Base-by-base conservation (phyloP, 2,329 filamentous ascomycete genomes). In the Sphaerulina musiva region DNA sequence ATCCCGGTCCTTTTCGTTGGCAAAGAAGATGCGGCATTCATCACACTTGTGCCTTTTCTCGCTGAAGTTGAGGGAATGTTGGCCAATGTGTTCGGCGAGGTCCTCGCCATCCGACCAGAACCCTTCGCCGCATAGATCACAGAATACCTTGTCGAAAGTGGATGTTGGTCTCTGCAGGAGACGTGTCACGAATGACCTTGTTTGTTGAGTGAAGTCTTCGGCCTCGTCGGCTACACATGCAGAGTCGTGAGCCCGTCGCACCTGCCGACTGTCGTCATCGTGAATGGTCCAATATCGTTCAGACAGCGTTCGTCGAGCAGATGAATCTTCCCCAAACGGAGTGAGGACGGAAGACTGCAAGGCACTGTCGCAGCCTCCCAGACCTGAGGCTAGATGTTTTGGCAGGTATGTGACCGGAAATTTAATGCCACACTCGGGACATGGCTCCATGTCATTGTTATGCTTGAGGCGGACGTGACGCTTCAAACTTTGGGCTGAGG, bases 21-120 rank as follows among this genome's bases (percentile, higher is more conserved):
- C 60, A 46, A 62, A 62, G 46, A 54, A 62, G 51, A 62, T 60
- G 17, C 51, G 51, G 46, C 60, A 62, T 9, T 62, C 60, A 31
- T 62, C 59, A 53, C 60, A 62, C 32, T 56, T 55, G 52, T 62
- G 60, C 6, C 57, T 55, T 45, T 62, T 62, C 42, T 61, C 59
- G 32, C 54, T 53, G 46, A 62, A 62, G 45, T 62, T 59, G 29
- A 61, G 31, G 3, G 59, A 61, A 42, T 62, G 60, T 17, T 57
- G 46, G 34, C 60, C 60, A n/a, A 62, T 58, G 44, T 62, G 60
- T 29, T 56, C 51, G 3, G 53, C 53, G 26, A 62, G 54, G 6
- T 49, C 55, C 12, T 60, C 57, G 8, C 53, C 53, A 3, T 54
- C 38, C 9, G 57, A 45, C 23, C 41, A 11, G 50, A 61, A 62